Conservation (phyloP, 495 filamentous ascomycete species). For the Daldinia grandis region DNA sequence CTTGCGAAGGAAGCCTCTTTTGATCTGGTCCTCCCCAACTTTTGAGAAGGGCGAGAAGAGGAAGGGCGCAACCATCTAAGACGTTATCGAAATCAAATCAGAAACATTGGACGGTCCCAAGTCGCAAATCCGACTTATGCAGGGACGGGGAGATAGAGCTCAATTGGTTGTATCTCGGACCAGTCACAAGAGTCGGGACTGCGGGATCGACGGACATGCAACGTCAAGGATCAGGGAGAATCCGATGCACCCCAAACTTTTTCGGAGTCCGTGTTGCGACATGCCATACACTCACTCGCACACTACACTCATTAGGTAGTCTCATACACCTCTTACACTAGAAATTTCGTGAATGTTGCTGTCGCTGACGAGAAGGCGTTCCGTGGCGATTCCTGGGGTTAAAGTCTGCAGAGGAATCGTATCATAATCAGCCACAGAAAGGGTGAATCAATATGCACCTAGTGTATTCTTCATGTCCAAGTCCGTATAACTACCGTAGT, state of each 20-base stretch:
- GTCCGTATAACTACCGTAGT: neutral
- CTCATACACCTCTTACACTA: neutral
- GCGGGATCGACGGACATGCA: conserved; percentile 44
- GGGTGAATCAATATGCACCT: neutral
- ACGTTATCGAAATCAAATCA: conserved; percentile 38
- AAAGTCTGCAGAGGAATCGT: neutral
- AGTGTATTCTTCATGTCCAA: neutral
- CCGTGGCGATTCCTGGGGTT: conserved; percentile 8
- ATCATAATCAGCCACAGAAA: neutral
- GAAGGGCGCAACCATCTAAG: conserved; percentile 20
- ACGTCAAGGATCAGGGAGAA: conserved; percentile 38
- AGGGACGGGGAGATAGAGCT: conserved; percentile 32
- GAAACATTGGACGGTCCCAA: conserved; percentile 44
- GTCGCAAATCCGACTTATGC: conserved; percentile 39
- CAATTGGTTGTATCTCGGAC: conserved; percentile 31
- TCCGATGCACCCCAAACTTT: conserved; percentile 31
- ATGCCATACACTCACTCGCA: conserved; percentile 1
- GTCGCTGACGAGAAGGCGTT: conserved; percentile 26
- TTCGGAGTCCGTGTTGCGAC: conserved; percentile 37
- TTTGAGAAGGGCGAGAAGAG: conserved; percentile 22
- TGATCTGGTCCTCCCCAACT: conserved; percentile 23
- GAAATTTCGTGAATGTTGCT: conserved; percentile 34
- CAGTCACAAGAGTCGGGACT: conserved; percentile 28
- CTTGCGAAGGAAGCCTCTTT: conserved; percentile 9
- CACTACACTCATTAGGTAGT: too few species aligned